Evolutionary conservation across 202 grass and related monocot species (phyloP), one percentile per base, ranked within the genome.

Genomic region (Setaria italica): DNA sequence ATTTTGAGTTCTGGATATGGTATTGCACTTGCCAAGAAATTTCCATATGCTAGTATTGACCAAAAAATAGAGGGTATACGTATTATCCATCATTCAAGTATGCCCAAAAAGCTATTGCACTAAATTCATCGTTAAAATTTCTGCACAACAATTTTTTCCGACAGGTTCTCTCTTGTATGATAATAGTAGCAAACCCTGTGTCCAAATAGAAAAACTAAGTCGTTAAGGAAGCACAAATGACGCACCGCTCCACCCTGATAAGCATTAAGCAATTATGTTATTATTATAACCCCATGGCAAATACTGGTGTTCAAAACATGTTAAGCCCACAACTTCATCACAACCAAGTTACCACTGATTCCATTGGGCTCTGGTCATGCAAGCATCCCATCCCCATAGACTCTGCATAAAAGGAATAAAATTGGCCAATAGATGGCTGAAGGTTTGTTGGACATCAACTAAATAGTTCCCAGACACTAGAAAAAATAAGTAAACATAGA

Each of bases 231-330:
- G 39, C 4, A 41, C 60, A 62, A 69, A 62, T 39, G 13, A 9
- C 15, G 3, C 6, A 30, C 9, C 5, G 7, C 11, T 43, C 2
- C 41, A 81, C 9, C 41, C 11, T 41, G 39, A 41, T 41, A 39
- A 39, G 37, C 37, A 41, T 41, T 6, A 5, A 41, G 39, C 39
- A 41, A 5, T 41, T 41, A 6, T 41, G 39, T 41, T 41, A 46
- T 34, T 2, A 43, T 21, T 68, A 45, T 15, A 46, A 17, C 37
- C 4, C 20, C 5, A 59, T 34, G 41, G 16, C 10, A 2, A 30
- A 35, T 72, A 60, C 21, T 60, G 25, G 67, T 62, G 39, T 59
- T 21, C 54, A 17, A 82, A 59, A 60, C 41, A 73, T 79, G 34
- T 32, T 10, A 69, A 68, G 32, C 8, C 12, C 9, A 39, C 41